Conservation (phyloP, 2,329 filamentous ascomycete genomes). For the Stenocarpella maydis region DNA sequence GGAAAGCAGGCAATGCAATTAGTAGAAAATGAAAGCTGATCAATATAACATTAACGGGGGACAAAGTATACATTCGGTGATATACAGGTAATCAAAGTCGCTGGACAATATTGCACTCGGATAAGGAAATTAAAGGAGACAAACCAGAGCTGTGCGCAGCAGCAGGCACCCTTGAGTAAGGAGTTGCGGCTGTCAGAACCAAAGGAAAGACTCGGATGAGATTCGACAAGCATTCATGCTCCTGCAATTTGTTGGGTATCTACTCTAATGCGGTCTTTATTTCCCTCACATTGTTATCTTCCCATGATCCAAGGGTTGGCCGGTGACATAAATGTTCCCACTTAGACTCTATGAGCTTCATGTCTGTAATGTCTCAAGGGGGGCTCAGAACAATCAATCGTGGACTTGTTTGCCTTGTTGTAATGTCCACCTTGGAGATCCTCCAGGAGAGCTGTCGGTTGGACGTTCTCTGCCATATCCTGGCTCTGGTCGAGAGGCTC, state of each 20-base stretch:
- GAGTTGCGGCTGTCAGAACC: neutral
- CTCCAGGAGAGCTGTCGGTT: neutral
- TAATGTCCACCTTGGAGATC: neutral
- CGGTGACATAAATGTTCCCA: neutral
- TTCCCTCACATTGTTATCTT: neutral
- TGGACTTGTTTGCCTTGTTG: neutral
- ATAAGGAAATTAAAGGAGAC: neutral
- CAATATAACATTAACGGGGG: too few species aligned
- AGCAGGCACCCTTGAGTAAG: neutral
- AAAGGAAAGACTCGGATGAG: neutral
- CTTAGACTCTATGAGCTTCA: too few species aligned
- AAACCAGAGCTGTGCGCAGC: neutral
- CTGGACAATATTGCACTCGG: neutral
- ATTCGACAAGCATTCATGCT: neutral
- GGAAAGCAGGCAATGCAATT: neutral
- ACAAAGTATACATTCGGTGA: neutral
- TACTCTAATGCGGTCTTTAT: constrained; percentile 23
- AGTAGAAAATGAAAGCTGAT: neutral
- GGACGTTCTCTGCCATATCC: too few species aligned
- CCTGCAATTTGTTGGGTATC: constrained; percentile 28
- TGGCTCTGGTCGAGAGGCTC: neutral
- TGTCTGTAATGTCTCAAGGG: neutral
- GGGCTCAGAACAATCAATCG: neutral
- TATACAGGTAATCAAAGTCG: neutral
- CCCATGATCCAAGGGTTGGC: neutral